Percentiles rank a stretch among this genome's conserved stretches.
These are phyloP conservation scores for Aspergillus avenaceus DNA, from an alignment of 495 filamentous ascomycete species.

Conservation along the genomic window DNA sequence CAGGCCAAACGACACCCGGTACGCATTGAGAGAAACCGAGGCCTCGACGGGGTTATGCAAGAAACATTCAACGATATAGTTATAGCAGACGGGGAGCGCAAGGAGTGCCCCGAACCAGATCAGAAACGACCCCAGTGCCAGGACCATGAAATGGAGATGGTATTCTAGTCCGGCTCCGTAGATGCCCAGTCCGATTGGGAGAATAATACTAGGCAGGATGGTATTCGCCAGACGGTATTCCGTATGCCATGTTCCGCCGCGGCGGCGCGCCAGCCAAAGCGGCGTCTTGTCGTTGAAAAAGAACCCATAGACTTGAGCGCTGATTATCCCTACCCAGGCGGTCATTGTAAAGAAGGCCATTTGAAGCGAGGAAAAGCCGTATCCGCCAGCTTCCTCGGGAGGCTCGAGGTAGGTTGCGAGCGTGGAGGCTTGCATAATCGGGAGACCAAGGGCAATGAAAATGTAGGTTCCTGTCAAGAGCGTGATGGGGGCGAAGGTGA, in stretches of 20 bases:
- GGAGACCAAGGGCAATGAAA: constrained; percentile 43
- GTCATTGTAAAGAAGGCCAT: constrained; percentile 40
- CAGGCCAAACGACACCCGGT: constrained; percentile 30
- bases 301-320: constrained; percentile 31
- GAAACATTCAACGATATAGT: constrained; percentile 41
- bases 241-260: constrained; percentile 37
- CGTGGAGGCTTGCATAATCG: constrained; percentile 31
- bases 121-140: constrained; percentile 35
- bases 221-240: constrained; percentile 39
- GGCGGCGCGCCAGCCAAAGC: constrained; percentile 27
- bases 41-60: constrained; percentile 26
- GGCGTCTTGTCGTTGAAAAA: constrained; percentile 39
- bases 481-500: constrained; percentile 39
- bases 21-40: constrained; percentile 24
- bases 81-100: constrained; percentile 32
- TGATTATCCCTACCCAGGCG: constrained; percentile 35
- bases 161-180: constrained; percentile 39
- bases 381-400: constrained; percentile 40
- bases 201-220: constrained; percentile 23
- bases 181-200: constrained; percentile 42
- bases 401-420: constrained; percentile 40
- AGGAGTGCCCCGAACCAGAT: constrained; percentile 28
- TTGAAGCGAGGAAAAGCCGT: constrained; percentile 43
- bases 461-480: constrained; percentile 41
- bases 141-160: constrained; percentile 33